Conservation (phyloP, 2,329 filamentous ascomycete genomes). For the Pseudogymnoascus sp. region DNA sequence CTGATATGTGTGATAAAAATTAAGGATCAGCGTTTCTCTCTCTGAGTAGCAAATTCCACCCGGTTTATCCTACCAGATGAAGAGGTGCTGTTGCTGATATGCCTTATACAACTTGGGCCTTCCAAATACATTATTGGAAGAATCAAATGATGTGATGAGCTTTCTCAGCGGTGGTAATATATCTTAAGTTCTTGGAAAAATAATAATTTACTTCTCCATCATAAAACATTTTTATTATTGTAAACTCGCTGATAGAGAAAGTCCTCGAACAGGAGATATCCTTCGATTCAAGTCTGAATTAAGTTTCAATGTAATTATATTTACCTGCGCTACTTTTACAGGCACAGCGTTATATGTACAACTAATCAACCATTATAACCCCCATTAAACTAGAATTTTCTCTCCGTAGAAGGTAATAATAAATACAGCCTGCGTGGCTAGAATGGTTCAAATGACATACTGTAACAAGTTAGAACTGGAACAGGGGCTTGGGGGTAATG, state of each 20-base stretch:
- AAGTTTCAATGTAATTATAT: not conserved
- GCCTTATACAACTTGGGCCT: not conserved
- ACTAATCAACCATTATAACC: not conserved
- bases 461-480: not conserved
- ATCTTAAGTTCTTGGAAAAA: not conserved
- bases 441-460: slow-evolving; percentile 12
- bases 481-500: not conserved
- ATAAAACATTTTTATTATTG: not conserved
- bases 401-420: not conserved
- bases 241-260: not conserved
- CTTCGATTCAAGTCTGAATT: not conserved
- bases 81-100: not conserved
- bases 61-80: not conserved
- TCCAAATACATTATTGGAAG: too few species aligned
- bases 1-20: not conserved
- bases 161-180: not conserved
- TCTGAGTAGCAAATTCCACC: not conserved
- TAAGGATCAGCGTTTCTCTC: not conserved
- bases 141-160: too few species aligned
- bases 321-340: not conserved
- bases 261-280: not conserved
- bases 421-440: not conserved
- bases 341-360: not conserved
- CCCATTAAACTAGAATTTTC: not conserved
- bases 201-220: not conserved